Conservation (phyloP, 495 filamentous ascomycete genomes). For the Chlorociboria aeruginascens region DNA sequence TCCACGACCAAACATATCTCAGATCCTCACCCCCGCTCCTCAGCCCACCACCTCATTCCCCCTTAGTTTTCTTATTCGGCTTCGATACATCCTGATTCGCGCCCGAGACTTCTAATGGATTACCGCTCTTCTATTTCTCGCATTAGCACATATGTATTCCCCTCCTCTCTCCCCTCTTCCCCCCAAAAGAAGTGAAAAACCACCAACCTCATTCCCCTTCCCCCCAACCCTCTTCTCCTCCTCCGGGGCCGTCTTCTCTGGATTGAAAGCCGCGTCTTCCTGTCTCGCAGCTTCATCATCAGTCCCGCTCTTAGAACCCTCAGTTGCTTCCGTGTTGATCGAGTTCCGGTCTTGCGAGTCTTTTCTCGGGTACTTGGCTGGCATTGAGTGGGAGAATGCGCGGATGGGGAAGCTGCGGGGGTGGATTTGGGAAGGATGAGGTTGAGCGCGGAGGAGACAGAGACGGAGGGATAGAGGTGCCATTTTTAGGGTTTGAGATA, state of each 20-base stretch:
- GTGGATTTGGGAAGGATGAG: neutral
- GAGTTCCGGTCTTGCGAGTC: constrained; percentile 38
- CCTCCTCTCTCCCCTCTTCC: neutral
- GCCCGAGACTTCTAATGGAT: constrained; percentile 46
- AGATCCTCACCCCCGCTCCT: no score
- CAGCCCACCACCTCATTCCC: constrained; percentile 10
- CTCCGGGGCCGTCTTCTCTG: constrained; percentile 44
- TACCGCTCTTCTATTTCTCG: constrained; percentile 10
- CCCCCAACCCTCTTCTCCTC: constrained; percentile 27
- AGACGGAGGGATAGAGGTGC: no score
- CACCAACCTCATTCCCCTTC: constrained; percentile 16
- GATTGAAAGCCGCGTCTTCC: constrained; percentile 44
- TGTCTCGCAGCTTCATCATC: constrained; percentile 40
- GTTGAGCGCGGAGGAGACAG: neutral
- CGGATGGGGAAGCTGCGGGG: neutral
- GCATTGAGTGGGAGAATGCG: neutral
- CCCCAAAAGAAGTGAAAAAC: neutral
- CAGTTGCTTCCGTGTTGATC: constrained; percentile 40
- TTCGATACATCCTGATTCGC: constrained; percentile 48
- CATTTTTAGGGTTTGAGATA: no score
- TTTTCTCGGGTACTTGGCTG: constrained; percentile 17
- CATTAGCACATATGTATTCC: neutral
- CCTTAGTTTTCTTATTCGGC: constrained; percentile 32
- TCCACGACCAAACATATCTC: no score
- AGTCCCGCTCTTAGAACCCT: constrained; percentile 46